Conservation (phyloP, 1,284 basidiomycete species). For the Heterobasidion irregulare region DNA sequence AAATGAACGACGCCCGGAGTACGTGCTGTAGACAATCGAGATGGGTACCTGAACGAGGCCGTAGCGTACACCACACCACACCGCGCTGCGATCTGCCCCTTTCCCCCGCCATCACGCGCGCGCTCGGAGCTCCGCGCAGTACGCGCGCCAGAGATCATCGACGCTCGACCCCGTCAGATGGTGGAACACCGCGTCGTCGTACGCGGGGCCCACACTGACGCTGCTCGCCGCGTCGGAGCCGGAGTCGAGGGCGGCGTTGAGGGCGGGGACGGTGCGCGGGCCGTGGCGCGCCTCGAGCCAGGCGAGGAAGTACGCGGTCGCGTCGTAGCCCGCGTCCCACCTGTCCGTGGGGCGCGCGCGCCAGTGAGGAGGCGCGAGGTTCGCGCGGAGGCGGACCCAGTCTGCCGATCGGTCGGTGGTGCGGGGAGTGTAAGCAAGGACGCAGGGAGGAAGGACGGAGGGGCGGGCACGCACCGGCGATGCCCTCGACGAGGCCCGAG, state of each 20-base stretch:
- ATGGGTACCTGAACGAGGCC: too few relatives aligned
- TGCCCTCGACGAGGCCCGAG: constrained; percentile 61
- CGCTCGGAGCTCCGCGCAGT: constrained; percentile 22
- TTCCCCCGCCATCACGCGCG: too few relatives aligned
- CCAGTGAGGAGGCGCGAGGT: constrained; percentile 62
- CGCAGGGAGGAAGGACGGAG: not conserved
- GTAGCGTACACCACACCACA: too few relatives aligned
- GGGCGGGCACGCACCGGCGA: constrained; percentile 44
- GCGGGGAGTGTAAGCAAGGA: not conserved
- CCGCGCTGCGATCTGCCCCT: too few relatives aligned
- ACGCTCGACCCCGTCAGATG: constrained; percentile 43
- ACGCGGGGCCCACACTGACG: constrained; percentile 25
- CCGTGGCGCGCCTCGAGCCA: constrained; percentile 58
- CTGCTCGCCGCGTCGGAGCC: too few relatives aligned
- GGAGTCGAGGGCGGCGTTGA: constrained; percentile 44
- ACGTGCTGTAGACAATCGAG: too few relatives aligned
- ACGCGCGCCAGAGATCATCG: constrained; percentile 45
- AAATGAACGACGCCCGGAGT: too few relatives aligned
- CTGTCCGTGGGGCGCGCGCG: constrained; percentile 28
- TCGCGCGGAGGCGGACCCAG: constrained; percentile 56
- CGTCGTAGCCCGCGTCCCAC: constrained; percentile 69
- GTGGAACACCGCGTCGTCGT: constrained; percentile 41
- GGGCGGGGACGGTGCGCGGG: constrained; percentile 39
- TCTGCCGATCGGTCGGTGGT: constrained; percentile 28
- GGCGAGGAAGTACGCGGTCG: constrained; percentile 63